Conservation (phyloP, 345 rosid species). For the Kernera saxatilis region DNA sequence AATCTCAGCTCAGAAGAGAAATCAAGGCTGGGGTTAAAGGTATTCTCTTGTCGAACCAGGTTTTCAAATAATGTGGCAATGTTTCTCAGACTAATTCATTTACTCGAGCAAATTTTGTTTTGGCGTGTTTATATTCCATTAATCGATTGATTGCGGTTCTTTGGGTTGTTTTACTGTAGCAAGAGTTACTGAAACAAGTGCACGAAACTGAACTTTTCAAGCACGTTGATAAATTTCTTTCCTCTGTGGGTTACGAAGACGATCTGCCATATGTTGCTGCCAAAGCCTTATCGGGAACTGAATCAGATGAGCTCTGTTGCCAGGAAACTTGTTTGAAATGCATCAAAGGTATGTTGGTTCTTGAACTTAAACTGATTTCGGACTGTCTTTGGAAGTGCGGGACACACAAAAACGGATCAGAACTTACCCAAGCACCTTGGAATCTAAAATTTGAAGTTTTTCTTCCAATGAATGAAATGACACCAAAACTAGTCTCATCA, state of each 20-base stretch:
- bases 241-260: constrained; percentile 41
- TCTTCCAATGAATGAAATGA: neutral
- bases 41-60: neutral
- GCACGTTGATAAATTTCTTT: constrained; percentile 43
- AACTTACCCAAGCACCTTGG: neutral
- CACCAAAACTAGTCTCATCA: neutral
- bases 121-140: neutral
- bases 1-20: constrained; percentile 71
- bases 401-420: neutral
- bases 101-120: neutral
- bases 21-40: constrained; percentile 67
- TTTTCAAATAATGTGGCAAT: no score
- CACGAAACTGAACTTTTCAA: constrained; percentile 38
- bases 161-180: constrained; percentile 15
- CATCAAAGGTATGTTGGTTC: constrained; percentile 35
- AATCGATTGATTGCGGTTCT: neutral
- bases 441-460: neutral
- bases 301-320: constrained; percentile 45
- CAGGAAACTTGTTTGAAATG: constrained; percentile 55
- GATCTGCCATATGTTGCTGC: constrained; percentile 46
- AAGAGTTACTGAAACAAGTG: constrained; percentile 46
- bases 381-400: neutral
- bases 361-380: neutral
- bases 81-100: no score
- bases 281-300: constrained; percentile 37